Base-by-base conservation (phyloP, 495 filamentous ascomycete genomes). In the Penicillium atrosanguineum region DNA sequence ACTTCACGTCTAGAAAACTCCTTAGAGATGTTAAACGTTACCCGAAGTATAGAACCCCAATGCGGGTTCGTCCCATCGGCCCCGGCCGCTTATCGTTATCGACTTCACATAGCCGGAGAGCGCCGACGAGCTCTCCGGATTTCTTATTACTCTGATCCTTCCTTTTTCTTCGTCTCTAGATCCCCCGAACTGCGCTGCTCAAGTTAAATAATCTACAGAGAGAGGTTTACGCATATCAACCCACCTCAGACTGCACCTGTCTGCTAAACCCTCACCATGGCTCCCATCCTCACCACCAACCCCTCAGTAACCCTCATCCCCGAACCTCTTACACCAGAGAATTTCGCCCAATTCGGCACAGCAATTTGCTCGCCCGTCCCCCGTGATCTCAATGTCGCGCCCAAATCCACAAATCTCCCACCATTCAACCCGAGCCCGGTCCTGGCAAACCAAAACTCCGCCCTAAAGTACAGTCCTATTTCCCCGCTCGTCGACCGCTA, bases 261-360 rank as follows among this genome's bases (percentile, higher is more conserved):
- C 40, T 20, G 18, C 38, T 34, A 16, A 38, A 23, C 6, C 7
- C 11, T 12, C 48, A 59, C 9, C 38, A 67, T 67, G 64, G 55
- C 59, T 23, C 68, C 69, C 48, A 71, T 57, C 39, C 72, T 74
- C 55, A 52, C 64, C 48, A 55, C 67, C 50, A 61, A 58, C 15
- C 70, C 67, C 19, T 54, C 66, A 16, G 31, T 68, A 39, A 68
- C 61, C 11, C 51, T 87, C 55, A 60, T 68, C 21, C 78, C 82
- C 7, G 72, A 76, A 46, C 83, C 86, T 19, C 83, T 96, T 50
- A 86, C 83, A 7, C 74, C 79, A 41, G 62, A 69, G 9, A 64
- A 80, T 60, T 98, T 97, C 74, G 74, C 85, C 11, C 79, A 80
- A 50, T 98, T 96, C 70, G 94, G 94, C 62, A 84, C 86, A 44